A percentile compares a stretch with the other conserved stretches of the same genome.
These are phyloP conservation scores for Trichosanthes cucumerina DNA, from an alignment of 306 rosid species.

Conservation along the genomic window DNA sequence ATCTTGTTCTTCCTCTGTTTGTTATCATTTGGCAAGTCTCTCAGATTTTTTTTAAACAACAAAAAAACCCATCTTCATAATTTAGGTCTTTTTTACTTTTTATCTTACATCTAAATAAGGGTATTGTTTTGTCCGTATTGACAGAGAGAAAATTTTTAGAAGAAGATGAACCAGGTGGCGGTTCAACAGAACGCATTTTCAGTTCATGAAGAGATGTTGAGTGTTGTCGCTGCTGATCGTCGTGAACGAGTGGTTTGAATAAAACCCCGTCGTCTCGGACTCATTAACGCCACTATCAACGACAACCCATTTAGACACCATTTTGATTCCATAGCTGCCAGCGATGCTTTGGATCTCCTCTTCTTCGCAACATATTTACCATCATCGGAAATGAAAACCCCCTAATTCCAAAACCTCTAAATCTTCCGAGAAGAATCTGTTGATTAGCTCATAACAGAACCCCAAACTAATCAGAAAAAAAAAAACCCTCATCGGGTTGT, in stretches of 20 bases:
- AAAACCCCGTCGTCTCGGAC: constrained; percentile 75
- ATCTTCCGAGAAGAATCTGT: constrained; percentile 14
- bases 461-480: neutral
- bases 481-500: constrained; percentile 25
- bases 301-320: constrained; percentile 34
- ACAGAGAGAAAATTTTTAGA: neutral
- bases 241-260: constrained; percentile 58
- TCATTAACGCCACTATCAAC: constrained; percentile 33
- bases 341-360: constrained; percentile 52
- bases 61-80: neutral
- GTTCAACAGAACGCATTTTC: constrained; percentile 57
- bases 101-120: neutral
- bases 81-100: too few species aligned
- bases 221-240: constrained; percentile 13
- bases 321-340: constrained; percentile 41
- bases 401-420: constrained; percentile 8
- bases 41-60: too few species aligned
- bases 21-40: too few species aligned
- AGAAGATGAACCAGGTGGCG: constrained; percentile 52
- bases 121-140: neutral
- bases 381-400: constrained; percentile 29
- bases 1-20: neutral
- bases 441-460: constrained; percentile 16
- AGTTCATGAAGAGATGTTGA: constrained; percentile 39
- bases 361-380: constrained; percentile 82